A percentile compares a stretch with the other conserved stretches of the same genome.
Conservation (phyloP, 108 stramenopile species). For the Fistulifera pelliculosa region DNA sequence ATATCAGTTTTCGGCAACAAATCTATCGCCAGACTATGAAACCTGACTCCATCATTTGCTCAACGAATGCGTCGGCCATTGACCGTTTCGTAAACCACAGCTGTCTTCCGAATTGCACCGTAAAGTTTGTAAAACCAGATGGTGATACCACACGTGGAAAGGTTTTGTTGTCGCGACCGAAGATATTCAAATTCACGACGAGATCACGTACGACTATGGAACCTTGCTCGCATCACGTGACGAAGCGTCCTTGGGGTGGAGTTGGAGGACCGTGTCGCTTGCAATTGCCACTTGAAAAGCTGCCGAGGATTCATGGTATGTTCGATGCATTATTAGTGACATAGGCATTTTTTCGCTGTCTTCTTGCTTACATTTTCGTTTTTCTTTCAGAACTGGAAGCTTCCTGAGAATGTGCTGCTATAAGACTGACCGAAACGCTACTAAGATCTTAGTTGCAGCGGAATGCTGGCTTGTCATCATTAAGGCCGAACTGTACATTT, state of each 20-base stretch:
- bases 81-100: slow-evolving; percentile 97
- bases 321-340: no score
- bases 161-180: slow-evolving; percentile 87
- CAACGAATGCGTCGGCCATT: slow-evolving; percentile 73
- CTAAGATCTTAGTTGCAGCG: no score
- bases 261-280: slow-evolving; percentile 56
- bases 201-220: slow-evolving; percentile 97
- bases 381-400: slow-evolving; percentile 64
- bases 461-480: no score
- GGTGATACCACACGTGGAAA: slow-evolving; percentile 51
- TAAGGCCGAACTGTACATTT: no score
- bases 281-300: slow-evolving; percentile 57
- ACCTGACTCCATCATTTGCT: slow-evolving; percentile 95
- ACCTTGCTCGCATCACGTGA: slow-evolving; percentile 42
- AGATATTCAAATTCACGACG: slow-evolving; percentile 82
- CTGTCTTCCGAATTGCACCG: slow-evolving; percentile 90
- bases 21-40: slow-evolving; percentile 75
- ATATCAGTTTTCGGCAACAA: slow-evolving; percentile 81
- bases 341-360: no score
- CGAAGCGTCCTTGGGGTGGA: slow-evolving; percentile 23
- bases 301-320: slow-evolving; percentile 67
- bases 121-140: slow-evolving; percentile 65
- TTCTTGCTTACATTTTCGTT: no score
- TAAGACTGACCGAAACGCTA: no score
- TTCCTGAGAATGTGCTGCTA: slow-evolving; percentile 47